Percentiles rank a stretch among this genome's conserved stretches.
Evolutionary conservation across 768 basidiomycete species (phyloP).

Genomic region (Ramaria sp.): DNA sequence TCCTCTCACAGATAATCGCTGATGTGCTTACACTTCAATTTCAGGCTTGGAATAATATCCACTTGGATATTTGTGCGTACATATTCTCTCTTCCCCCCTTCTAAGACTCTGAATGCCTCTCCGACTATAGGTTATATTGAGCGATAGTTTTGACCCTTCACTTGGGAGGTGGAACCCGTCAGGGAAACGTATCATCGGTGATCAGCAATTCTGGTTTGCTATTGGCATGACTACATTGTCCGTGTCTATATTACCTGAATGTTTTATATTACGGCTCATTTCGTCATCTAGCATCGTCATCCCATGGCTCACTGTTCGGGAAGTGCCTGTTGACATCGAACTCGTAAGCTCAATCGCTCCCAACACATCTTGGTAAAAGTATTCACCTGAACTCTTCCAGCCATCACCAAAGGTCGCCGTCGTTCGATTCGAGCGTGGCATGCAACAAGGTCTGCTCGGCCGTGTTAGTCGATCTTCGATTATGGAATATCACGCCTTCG

Average conservation of each 20-base stretch:
- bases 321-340: constrained; percentile 66
- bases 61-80: constrained; percentile 25
- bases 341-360: constrained; percentile 37
- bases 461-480: constrained; percentile 63
- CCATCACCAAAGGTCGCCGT: constrained; percentile 73
- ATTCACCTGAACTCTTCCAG: constrained; percentile 23
- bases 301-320: constrained; percentile 68
- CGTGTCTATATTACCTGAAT: constrained; percentile 15
- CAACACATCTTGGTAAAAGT: too few species aligned
- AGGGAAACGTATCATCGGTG: constrained; percentile 43
- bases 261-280: neutral
- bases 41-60: constrained; percentile 34
- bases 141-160: constrained; percentile 47
- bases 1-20: neutral
- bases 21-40: neutral
- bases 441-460: constrained; percentile 73
- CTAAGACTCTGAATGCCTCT: constrained; percentile 27
- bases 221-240: constrained; percentile 67
- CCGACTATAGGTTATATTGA: constrained; percentile 54
- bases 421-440: constrained; percentile 69
- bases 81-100: constrained; percentile 32
- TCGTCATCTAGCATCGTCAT: constrained; percentile 41
- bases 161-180: constrained; percentile 48
- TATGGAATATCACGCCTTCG: constrained; percentile 79
- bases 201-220: constrained; percentile 73